Conservation (phyloP, 805 yeast genomes). For the Teunomyces cretensis region DNA sequence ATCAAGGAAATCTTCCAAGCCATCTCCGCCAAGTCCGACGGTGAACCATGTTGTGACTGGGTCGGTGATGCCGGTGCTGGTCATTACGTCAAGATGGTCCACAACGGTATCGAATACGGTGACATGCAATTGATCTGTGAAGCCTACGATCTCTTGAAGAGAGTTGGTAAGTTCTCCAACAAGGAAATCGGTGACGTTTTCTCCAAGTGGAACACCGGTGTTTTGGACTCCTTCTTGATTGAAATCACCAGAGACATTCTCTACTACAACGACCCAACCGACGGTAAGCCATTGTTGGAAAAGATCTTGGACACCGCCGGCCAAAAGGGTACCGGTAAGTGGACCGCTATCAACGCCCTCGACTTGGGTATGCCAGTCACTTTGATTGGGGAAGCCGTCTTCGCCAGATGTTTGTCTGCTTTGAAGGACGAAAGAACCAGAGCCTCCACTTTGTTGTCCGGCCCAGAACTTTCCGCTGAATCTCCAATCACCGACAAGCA, state of each 20-base stretch:
- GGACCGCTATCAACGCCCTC: constrained; percentile 98
- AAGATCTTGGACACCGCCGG: constrained; percentile 97
- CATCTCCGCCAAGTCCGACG: constrained; percentile 93
- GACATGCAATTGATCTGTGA: constrained; percentile 99
- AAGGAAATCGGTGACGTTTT: constrained; percentile 93
- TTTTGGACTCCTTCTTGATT: constrained; percentile 92
- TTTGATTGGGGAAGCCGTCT: constrained; percentile 97
- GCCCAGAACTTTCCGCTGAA: constrained; percentile 70
- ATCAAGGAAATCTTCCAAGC: constrained; percentile 95
- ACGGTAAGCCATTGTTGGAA: constrained; percentile 91
- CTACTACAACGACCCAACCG: constrained; percentile 78
- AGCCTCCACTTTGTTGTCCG: constrained; percentile 77
- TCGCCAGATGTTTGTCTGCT: constrained; percentile 93
- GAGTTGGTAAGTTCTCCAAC: constrained; percentile 87
- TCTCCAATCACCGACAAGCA: constrained; percentile 68
- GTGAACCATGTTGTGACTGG: constrained; percentile 99
- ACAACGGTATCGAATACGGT: constrained; percentile 99
- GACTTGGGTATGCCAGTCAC: constrained; percentile 99
- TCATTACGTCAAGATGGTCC: constrained; percentile 99
- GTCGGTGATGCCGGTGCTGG: constrained; percentile 99
- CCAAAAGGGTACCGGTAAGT: constrained; percentile 99
- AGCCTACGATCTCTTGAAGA: constrained; percentile 94
- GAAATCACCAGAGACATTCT: constrained; percentile 96
- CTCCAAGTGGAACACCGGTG: constrained; percentile 94
- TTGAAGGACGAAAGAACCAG: constrained; percentile 85